Conservation (phyloP, 352 stramenopile genomes). For the Phytophthora europaea region DNA sequence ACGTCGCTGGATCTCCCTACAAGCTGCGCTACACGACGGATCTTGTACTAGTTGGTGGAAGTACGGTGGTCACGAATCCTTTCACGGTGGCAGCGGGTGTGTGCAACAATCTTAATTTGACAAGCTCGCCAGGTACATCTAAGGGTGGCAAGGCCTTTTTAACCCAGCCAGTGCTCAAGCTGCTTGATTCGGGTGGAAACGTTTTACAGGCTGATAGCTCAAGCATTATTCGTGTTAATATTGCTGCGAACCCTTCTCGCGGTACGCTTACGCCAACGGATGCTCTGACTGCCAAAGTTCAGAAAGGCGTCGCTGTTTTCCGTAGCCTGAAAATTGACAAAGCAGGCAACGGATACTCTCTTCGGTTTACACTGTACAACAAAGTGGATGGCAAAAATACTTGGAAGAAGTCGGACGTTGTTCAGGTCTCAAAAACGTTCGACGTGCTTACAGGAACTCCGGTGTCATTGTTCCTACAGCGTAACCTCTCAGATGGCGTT, state of each 20-base stretch:
- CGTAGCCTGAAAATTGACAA: slow-evolving; percentile 81
- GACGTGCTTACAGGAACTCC: slow-evolving; percentile 63
- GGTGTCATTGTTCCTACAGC: slow-evolving; percentile 56
- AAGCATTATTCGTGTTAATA: slow-evolving; percentile 71
- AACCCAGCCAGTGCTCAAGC: slow-evolving; percentile 79
- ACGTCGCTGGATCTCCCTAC: slow-evolving; percentile 84
- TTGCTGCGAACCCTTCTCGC: slow-evolving; percentile 78
- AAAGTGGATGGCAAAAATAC: slow-evolving; percentile 47
- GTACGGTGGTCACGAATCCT: slow-evolving; percentile 71
- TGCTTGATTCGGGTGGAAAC: slow-evolving; percentile 84
- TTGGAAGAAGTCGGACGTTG: slow-evolving; percentile 60
- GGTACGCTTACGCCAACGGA: slow-evolving; percentile 57
- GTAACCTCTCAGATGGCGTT: slow-evolving; percentile 71
- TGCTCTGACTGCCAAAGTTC: slow-evolving; percentile 53
- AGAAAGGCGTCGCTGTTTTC: slow-evolving; percentile 70
- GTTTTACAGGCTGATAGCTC: slow-evolving; percentile 66
- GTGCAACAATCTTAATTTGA: slow-evolving; percentile 61
- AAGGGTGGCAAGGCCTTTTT: slow-evolving; percentile 79
- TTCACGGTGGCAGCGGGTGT: slow-evolving; percentile 79
- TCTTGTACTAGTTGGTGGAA: slow-evolving; percentile 59
- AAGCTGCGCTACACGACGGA: slow-evolving; percentile 76
- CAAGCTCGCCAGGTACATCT: slow-evolving; percentile 46
- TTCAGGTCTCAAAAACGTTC: slow-evolving; percentile 68
- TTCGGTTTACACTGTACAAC: slow-evolving; percentile 76
- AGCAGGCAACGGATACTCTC: slow-evolving; percentile 76